Base-by-base conservation (phyloP, 139 green algal genomes). In the Eudorina sp. region DNA sequence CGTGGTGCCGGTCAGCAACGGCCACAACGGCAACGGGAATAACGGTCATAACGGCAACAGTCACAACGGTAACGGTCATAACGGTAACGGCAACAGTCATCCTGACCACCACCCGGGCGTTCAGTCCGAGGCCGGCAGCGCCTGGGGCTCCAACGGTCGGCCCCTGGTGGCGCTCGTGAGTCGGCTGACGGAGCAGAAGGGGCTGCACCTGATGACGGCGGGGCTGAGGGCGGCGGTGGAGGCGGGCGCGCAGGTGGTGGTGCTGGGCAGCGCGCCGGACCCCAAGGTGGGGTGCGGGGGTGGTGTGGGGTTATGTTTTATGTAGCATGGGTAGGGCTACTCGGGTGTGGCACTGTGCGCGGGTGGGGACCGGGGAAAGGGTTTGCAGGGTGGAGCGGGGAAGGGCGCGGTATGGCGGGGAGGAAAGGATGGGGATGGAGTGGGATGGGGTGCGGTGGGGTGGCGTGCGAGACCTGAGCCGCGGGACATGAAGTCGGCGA, bases 181-280 rank as follows among this genome's bases (percentile, higher is more conserved):
- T 16, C 91, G 97, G 0, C 94, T 99, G 43, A 97, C 99, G 51
- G 95, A 97, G 74, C 96, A 98, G 89, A 98, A 98, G 90, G 97
- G 97, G 55, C 95, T 99, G 79, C 96, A 98, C 83, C 94, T 99
- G 31, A 98, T 99, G 48, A 62, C 79, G 51, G 92, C 96, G 53
- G 94, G 93, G 55, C 73, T 93, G 62, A 7, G 72, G 68, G 89
- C 90, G 62, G 89, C 91, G 4, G 41, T 88, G 0, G 68, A 48
- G 36, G 31, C 36, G 6, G 89, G 89, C 1, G 89, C 89, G 31
- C 89, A 92, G 84, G 88, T 91, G 68, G 81, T 93, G 25, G 85
- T 93, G 53, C 85, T 93, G 14, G 91, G 91, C 68, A 86, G 23
- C 31, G 85, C 91, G 29, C 85, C 85, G 27, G 85, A 92, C 7